phyloP scores from a whole-genome alignment of 306 rosid genomes.

The Cucumis hystrix region DNA sequence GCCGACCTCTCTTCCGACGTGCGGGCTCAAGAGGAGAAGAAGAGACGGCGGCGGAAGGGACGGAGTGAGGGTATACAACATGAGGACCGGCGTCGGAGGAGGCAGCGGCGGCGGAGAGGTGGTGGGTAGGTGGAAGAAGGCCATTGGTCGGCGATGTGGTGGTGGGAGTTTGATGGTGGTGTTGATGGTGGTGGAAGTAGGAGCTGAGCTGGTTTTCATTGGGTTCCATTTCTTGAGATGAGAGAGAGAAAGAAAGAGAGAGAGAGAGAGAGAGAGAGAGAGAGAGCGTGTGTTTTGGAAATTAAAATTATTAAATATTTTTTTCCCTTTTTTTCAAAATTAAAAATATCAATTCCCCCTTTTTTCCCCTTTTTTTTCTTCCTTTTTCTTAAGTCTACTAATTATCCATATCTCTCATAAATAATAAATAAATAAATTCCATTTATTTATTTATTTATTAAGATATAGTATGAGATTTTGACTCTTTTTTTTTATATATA shows the following conservation, averaged over 20 bases:
- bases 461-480: not conserved
- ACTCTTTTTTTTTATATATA: not conserved
- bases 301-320: constrained; percentile 5
- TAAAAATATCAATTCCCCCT: too few relatives aligned
- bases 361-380: not conserved
- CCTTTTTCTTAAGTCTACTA: not conserved
- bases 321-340: constrained; percentile 7
- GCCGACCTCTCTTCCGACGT: constrained; percentile 83
- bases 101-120: constrained; percentile 3
- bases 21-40: constrained; percentile 47
- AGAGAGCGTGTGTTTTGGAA: constrained; percentile 20
- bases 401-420: not conserved
- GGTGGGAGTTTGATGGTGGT: constrained; percentile 17
- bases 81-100: constrained; percentile 36
- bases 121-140: constrained; percentile 21
- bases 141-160: constrained; percentile 52
- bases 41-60: constrained; percentile 48
- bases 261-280: not conserved
- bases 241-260: constrained; percentile 25
- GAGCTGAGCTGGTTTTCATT: constrained; percentile 79
- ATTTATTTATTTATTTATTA: not conserved
- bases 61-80: constrained; percentile 61
- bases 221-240: constrained; percentile 59
- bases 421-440: not conserved
- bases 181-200: constrained; percentile 33